Evolutionary conservation across 225 moss, liverwort and hornwort species (phyloP), one percentile per base, ranked within the genome.

Genomic region (Takakia lepidozioides): DNA sequence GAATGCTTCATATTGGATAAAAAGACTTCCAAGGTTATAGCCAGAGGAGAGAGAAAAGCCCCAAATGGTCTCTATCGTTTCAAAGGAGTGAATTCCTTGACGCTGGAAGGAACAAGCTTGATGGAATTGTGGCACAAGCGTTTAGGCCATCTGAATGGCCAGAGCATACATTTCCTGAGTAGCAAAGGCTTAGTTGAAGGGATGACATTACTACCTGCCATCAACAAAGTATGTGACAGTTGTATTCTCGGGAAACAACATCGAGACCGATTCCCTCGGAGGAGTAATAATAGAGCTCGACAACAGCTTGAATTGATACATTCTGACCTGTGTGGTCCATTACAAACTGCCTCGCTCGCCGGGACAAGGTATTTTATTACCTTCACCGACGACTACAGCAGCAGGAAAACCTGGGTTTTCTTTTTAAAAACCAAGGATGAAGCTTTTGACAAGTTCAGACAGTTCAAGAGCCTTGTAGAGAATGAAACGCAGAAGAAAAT

Each of bases 401-500:
- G 29, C 27, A 19, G 49, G 2, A 3, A 50, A 3, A 50, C 25
- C 3, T 50, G 27, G 49, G 4, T 34, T 8, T 50, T 29, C 27
- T 34, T 34, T 16, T 15, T 50, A 29, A 15, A 19, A 34, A 3
- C 3, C 8, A 50, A 50, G 15, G 29, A 27, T 50, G 25, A 50
- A 29, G 32, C 49, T 27, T 50, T 50, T 16, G 19, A 50, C 5
- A 34, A 3, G 49, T 50, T 50, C 27, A 29, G 29, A 19, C 19
- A 19, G 10, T 27, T 29, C 29, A 25, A 25, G 14, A 28, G 3
- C 10, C 24, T 4, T 4, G 4, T 28, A 26, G 29, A 50, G 29
- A 50, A 50, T 3, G 8, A 5, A 13, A 27, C 27, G 2, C 25
- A 27, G 3, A 29, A 50, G 5, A 3, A 16, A 10, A 34, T 50